Evolutionary conservation across 2,329 filamentous ascomycete genomes (phyloP).

Genomic region (Scopulariopsis brevicaulis): DNA sequence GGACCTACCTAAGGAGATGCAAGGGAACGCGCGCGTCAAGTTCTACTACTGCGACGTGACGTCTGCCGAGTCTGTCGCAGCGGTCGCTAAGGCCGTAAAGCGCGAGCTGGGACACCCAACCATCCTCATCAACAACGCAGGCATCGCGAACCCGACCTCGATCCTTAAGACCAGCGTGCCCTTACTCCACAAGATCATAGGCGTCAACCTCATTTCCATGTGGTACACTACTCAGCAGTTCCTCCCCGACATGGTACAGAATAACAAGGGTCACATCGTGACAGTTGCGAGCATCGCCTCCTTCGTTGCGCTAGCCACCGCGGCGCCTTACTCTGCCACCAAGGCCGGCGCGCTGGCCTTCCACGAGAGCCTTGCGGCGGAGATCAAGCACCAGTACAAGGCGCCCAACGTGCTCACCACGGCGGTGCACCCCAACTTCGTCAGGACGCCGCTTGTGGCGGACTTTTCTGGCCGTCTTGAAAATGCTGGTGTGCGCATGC

Average conservation of each 20-base stretch:
- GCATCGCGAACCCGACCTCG: slow-evolving; percentile 47
- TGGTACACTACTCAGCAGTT: slow-evolving; percentile 58
- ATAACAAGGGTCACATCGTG: slow-evolving; percentile 62
- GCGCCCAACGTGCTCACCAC: slow-evolving; percentile 55
- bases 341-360: slow-evolving; percentile 58
- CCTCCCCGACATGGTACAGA: slow-evolving; percentile 49
- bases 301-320: slow-evolving; percentile 46
- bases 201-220: slow-evolving; percentile 58
- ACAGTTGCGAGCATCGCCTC: slow-evolving; percentile 56
- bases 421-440: slow-evolving; percentile 40
- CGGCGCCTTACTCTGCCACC: slow-evolving; percentile 56
- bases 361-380: slow-evolving; percentile 52
- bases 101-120: slow-evolving; percentile 51
- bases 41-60: slow-evolving; percentile 64
- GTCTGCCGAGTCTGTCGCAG: slow-evolving; percentile 38
- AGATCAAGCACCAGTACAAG: slow-evolving; percentile 47
- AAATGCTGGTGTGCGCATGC: slow-evolving; percentile 16
- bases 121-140: slow-evolving; percentile 63
- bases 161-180: slow-evolving; percentile 46
- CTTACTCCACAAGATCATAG: slow-evolving; percentile 56
- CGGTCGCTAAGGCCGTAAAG: slow-evolving; percentile 40
- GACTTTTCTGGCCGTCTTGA: slow-evolving; percentile 9
- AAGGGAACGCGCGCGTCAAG: slow-evolving; percentile 38
- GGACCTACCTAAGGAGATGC: slow-evolving; percentile 12
- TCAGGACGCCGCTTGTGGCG: slow-evolving; percentile 13